phyloP scores from a whole-genome alignment of 2,329 filamentous ascomycete genomes.

The Cladosporium austrohemisphaericum region DNA sequence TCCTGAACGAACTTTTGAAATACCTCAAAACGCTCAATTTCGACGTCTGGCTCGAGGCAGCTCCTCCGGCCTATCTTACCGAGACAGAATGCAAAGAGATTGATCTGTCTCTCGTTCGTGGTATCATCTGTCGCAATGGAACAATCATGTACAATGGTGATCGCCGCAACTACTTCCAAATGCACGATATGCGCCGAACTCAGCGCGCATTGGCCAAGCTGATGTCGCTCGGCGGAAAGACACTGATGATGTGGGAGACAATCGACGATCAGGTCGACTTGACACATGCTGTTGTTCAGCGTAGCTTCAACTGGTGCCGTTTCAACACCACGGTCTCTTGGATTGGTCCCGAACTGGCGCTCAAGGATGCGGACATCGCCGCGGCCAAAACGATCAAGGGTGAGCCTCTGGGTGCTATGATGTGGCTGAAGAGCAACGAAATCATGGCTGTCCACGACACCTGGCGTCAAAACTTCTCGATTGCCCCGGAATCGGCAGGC shows the following conservation, averaged over 20 bases:
- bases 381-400: conserved; percentile 21
- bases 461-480: conserved; percentile 33
- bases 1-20: conserved; percentile 33
- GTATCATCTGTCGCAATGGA: conserved; percentile 41
- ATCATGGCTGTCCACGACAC: conserved; percentile 43
- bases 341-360: conserved; percentile 39
- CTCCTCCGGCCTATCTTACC: conserved; percentile 39
- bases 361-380: conserved; percentile 37
- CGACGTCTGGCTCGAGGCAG: conserved; percentile 42
- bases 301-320: conserved; percentile 45
- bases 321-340: conserved; percentile 46
- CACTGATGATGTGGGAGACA: conserved; percentile 45
- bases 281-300: conserved; percentile 41
- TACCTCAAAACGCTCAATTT: conserved; percentile 37
- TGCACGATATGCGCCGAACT: conserved; percentile 39
- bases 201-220: conserved; percentile 46
- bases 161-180: conserved; percentile 44
- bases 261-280: conserved; percentile 37
- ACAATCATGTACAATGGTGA: conserved; percentile 41
- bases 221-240: conserved; percentile 42
- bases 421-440: conserved; percentile 46
- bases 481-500: conserved; percentile 15
- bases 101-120: conserved; percentile 35
- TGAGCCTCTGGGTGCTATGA: conserved; percentile 44
- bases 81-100: conserved; percentile 33